Percentiles rank a stretch among this genome's conserved stretches.
These are phyloP conservation scores for Trichothecium roseum DNA, from an alignment of 2,329 filamentous ascomycete genomes.

Conservation along the genomic window DNA sequence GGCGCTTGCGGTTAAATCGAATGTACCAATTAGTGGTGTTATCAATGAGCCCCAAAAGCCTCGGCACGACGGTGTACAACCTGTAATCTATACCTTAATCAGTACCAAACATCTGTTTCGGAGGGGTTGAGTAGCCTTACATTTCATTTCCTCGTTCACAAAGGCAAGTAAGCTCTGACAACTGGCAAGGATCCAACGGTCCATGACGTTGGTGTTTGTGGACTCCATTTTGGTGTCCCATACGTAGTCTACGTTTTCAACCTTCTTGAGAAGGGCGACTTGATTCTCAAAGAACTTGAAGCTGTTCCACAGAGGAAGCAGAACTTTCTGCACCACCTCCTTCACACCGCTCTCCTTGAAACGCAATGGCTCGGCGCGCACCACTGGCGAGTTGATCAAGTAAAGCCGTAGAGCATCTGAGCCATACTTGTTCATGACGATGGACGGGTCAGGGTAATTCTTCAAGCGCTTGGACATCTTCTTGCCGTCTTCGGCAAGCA, in stretches of 20 bases:
- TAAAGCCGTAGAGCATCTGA: conserved; percentile 91
- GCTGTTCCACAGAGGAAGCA: conserved; percentile 89
- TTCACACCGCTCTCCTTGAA: conserved; percentile 92
- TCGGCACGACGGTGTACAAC: conserved; percentile 84
- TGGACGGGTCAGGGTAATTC: conserved; percentile 82
- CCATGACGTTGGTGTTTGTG: conserved; percentile 84
- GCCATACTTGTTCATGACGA: conserved; percentile 80
- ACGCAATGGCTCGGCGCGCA: conserved; percentile 77
- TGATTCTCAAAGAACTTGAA: conserved; percentile 96
- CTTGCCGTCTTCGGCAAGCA: conserved; percentile 88
- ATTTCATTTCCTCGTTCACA: conserved; percentile 85
- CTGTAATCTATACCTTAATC: conserved; percentile 44
- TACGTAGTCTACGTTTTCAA: conserved; percentile 62
- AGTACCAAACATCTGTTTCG: background rate
- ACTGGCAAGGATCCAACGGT: conserved; percentile 87
- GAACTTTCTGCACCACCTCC: conserved; percentile 85
- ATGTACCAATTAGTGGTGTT: conserved; percentile 99
- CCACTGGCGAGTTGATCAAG: conserved; percentile 92
- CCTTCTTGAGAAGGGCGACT: conserved; percentile 76
- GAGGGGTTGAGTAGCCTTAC: conserved; percentile 28
- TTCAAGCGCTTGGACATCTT: conserved; percentile 98
- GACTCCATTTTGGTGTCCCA: conserved; percentile 70
- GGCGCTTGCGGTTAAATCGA: conserved; percentile 78
- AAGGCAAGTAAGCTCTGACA: conserved; percentile 87
- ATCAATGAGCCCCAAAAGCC: conserved; percentile 74